Evolutionary conservation across 2,329 filamentous ascomycete species (phyloP).

Genomic region (Epicoccum sorghinum): DNA sequence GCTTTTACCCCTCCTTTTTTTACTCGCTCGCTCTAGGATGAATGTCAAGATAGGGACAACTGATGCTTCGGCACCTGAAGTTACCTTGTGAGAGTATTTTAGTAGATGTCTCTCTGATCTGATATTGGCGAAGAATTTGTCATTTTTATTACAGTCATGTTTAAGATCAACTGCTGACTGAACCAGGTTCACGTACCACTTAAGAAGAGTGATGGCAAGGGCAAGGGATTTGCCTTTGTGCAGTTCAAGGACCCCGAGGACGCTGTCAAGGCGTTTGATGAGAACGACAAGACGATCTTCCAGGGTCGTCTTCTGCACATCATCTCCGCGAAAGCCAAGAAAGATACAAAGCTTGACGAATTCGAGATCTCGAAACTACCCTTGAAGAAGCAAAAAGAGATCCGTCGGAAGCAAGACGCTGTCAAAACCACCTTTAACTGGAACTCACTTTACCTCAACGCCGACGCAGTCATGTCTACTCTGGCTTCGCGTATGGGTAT

Average conservation of each 20-base stretch:
- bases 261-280: conserved; percentile 79
- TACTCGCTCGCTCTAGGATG: conserved; percentile 69
- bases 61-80: conserved; percentile 93
- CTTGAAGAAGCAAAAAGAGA: conserved; percentile 90
- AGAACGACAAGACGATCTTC: conserved; percentile 83
- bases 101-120: conserved; percentile 99
- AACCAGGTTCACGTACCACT: conserved; percentile 85
- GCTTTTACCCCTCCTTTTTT: conserved; percentile 43
- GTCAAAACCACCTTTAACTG: conserved; percentile 85
- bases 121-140: conserved; percentile 55
- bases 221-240: conserved; percentile 90
- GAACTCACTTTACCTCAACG: conserved; percentile 99
- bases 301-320: conserved; percentile 93
- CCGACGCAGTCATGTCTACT: conserved; percentile 88
- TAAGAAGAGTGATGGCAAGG: conserved; percentile 70
- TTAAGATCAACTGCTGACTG: conserved; percentile 24
- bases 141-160: background rate
- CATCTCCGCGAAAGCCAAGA: conserved; percentile 81
- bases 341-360: conserved; percentile 82
- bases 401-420: conserved; percentile 83
- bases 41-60: conserved; percentile 99
- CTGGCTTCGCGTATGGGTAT: conserved; percentile 86
- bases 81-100: conserved; percentile 93
- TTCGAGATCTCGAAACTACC: conserved; percentile 89
- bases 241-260: conserved; percentile 74